Conservation (phyloP, 176 grass and related monocot genomes). For the Secale cereale region DNA sequence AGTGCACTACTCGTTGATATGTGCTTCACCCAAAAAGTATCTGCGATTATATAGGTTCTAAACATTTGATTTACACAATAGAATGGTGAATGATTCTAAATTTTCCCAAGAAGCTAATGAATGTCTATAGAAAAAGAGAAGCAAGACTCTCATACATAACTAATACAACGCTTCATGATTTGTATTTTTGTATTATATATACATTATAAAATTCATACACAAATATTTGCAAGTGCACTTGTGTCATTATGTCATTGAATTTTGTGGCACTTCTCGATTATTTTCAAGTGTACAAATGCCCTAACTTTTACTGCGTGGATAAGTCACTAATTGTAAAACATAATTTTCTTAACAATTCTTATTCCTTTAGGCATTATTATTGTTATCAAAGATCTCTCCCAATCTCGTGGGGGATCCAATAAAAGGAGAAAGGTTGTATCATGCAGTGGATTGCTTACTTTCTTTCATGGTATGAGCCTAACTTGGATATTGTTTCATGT, state of each 20-base stretch:
- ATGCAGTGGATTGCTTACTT: slow-evolving; percentile 36
- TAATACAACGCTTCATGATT: background rate
- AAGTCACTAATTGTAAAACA: background rate
- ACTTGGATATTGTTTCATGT: background rate
- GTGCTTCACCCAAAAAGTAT: background rate
- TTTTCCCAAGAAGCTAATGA: background rate
- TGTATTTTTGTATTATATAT: background rate
- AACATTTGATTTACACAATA: background rate
- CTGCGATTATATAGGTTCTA: background rate
- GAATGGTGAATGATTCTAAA: background rate
- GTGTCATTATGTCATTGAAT: background rate
- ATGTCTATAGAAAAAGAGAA: background rate
- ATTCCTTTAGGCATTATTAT: slow-evolving; percentile 12
- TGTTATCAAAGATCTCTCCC: slow-evolving; percentile 20
- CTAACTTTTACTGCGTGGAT: background rate
- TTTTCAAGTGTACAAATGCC: background rate
- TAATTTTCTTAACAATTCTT: background rate
- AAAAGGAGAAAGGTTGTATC: slow-evolving; percentile 10
- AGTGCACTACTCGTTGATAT: background rate
- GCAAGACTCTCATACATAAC: background rate
- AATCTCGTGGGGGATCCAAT: slow-evolving; percentile 21
- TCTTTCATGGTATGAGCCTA: slow-evolving; percentile 30
- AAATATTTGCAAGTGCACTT: background rate
- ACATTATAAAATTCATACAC: background rate
- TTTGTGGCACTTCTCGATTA: background rate